These are phyloP conservation scores for Cunninghamia lanceolata DNA, from an alignment of 75 land plant genomes.

Conservation along the genomic window DNA sequence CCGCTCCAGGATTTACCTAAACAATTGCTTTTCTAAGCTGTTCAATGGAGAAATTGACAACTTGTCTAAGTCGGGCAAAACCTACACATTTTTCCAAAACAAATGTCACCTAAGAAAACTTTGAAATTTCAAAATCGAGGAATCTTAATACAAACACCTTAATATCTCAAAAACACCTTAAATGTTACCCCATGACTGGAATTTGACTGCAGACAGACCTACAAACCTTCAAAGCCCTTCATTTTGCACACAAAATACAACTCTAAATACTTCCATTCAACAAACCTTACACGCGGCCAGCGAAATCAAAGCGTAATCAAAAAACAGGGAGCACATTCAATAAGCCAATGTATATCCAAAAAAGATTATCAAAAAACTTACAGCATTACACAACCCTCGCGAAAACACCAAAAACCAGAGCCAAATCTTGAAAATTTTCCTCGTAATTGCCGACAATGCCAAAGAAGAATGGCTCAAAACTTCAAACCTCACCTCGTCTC, in stretches of 20 bases:
- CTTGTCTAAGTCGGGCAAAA: background rate
- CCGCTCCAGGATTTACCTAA: background rate
- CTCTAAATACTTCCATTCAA: background rate
- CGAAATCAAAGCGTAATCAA: no score
- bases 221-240: background rate
- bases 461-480: no score
- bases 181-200: background rate
- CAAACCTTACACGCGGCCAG: background rate
- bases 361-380: background rate
- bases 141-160: no score
- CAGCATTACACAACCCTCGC: background rate
- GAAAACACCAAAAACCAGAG: no score
- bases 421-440: background rate
- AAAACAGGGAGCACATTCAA: no score
- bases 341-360: no score
- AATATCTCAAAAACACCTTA: background rate
- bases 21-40: background rate
- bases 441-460: no score
- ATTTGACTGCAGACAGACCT: background rate
- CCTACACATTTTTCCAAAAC: background rate
- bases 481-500: no score
- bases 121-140: background rate
- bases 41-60: background rate
- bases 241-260: background rate
- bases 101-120: no score